Base-by-base conservation (phyloP, 495 filamentous ascomycete species). In the Daldinia grandis region DNA sequence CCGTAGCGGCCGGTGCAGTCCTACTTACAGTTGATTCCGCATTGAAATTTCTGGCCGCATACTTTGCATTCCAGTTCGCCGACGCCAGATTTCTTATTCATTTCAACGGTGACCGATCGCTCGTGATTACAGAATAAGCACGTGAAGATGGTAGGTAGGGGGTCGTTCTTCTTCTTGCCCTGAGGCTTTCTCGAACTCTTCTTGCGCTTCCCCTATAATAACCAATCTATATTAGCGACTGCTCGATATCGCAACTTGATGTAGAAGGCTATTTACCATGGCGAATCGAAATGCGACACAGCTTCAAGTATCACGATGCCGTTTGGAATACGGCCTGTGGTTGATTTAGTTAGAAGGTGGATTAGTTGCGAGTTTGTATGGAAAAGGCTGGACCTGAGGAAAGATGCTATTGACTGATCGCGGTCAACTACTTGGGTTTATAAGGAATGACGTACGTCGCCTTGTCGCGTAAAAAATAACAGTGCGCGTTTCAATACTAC, bases 81-180 rank as follows among this genome's bases (percentile, higher is more conserved):
- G 25, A 97, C 82, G 30, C 92, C 93, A 5, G 88, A 82, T 77
- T 98, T 98, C 84, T 95, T 97, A 69, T 98, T 93, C 40, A 99
- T 81, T 76, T 94, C 93, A 71, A 97, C 91, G 1, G 88, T 84
- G 35, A 99, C 92, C 0, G 94, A 91, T 50, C 92, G 93, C 75
- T 98, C 96, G 80, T 98, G 93, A 78, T 97, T 98, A 84, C 95
- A 99, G 81, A 99, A 99, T 31, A 98, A 88, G 76, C 95, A 99
- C n/a, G 93, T 89, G 78, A 99, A 99, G 21, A 88, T 85, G 2
- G 91, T 94, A 15, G 93, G 83, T n/a, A 99, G 87, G 14, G 93
- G 91, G 74, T 97, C 95, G 76, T 87, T 88, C 95, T 91, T 97
- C 81, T 91, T 93, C 27, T 91, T 88, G 58, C 90, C 92, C 76